Conservation (phyloP, 768 basidiomycete species). For the Bullera alba region DNA sequence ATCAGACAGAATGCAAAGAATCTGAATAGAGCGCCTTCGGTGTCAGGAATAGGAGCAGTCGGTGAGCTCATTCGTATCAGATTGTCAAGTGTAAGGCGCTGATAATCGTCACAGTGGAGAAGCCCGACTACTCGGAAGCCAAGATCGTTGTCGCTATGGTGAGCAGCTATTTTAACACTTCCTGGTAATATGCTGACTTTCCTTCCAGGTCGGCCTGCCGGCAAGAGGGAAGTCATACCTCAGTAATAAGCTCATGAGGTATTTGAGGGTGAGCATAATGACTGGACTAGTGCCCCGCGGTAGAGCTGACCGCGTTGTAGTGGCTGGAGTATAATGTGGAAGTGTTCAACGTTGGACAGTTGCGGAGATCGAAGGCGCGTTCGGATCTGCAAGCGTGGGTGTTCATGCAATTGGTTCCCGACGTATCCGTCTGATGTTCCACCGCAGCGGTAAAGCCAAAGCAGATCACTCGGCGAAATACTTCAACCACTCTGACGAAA, state of each 20-base stretch:
- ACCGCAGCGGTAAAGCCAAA: constrained; percentile 63
- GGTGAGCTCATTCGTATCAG: constrained; percentile 16
- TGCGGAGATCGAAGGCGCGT: constrained; percentile 72
- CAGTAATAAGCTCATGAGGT: constrained; percentile 94
- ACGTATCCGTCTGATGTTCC: not conserved
- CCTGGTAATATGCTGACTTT: not conserved
- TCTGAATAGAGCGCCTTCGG: constrained; percentile 35
- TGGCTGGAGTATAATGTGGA: constrained; percentile 98
- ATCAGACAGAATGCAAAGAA: constrained; percentile 33
- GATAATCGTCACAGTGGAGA: constrained; percentile 59
- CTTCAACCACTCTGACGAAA: constrained; percentile 77
- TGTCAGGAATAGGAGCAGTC: constrained; percentile 44
- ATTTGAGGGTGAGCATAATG: constrained; percentile 78
- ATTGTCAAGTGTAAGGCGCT: not conserved
- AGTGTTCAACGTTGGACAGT: constrained; percentile 97
- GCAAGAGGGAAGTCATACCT: constrained; percentile 97
- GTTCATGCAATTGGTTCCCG: not conserved
- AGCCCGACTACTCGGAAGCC: constrained; percentile 96
- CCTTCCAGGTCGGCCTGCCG: constrained; percentile 78
- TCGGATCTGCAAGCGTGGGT: constrained; percentile 22
- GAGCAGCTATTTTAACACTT: constrained; percentile 10
- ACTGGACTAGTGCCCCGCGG: not conserved
- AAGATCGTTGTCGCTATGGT: constrained; percentile 99
- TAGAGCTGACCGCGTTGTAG: constrained; percentile 48
- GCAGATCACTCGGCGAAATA: constrained; percentile 87